These are phyloP conservation scores for Wallemia ichthyophaga DNA, from an alignment of 1,284 basidiomycete genomes.

Conservation along the genomic window DNA sequence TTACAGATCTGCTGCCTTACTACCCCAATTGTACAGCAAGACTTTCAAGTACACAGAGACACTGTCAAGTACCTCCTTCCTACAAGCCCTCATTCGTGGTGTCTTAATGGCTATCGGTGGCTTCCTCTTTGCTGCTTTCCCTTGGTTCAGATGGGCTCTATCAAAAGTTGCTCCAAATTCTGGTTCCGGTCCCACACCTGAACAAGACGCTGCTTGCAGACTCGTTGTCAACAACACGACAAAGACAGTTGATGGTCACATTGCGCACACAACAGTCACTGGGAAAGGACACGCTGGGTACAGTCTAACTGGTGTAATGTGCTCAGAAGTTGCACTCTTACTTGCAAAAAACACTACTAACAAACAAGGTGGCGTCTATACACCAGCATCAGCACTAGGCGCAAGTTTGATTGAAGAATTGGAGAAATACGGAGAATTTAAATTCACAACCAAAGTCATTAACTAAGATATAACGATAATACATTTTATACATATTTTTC, in stretches of 20 bases:
- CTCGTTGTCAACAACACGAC: not conserved
- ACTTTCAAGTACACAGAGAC: not conserved
- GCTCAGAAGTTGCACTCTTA: not conserved
- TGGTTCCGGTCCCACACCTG: not conserved
- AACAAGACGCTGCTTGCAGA: not conserved
- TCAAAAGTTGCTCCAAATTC: not conserved
- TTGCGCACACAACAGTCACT: not conserved
- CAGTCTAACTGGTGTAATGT: not conserved
- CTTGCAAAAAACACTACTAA: slow-evolving; percentile 5
- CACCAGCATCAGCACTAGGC: slow-evolving; percentile 44
- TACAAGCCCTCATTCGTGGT: not conserved
- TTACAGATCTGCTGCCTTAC: not conserved
- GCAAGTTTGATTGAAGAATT: slow-evolving; percentile 35
- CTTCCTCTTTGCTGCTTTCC: not conserved
- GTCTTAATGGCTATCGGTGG: not conserved
- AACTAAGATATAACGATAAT: not conserved
- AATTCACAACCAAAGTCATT: slow-evolving; percentile 24
- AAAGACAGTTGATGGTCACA: not conserved
- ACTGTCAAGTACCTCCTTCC: not conserved
- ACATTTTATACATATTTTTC: not conserved
- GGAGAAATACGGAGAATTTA: slow-evolving; percentile 23
- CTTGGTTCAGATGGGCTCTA: not conserved
- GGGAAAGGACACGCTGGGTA: not conserved
- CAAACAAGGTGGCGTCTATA: slow-evolving; percentile 38
- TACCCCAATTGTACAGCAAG: not conserved